Percentiles rank a stretch among this genome's conserved stretches.
phyloP scores from a whole-genome alignment of 2,329 filamentous ascomycete genomes.

The Clarireedia hainanense region DNA sequence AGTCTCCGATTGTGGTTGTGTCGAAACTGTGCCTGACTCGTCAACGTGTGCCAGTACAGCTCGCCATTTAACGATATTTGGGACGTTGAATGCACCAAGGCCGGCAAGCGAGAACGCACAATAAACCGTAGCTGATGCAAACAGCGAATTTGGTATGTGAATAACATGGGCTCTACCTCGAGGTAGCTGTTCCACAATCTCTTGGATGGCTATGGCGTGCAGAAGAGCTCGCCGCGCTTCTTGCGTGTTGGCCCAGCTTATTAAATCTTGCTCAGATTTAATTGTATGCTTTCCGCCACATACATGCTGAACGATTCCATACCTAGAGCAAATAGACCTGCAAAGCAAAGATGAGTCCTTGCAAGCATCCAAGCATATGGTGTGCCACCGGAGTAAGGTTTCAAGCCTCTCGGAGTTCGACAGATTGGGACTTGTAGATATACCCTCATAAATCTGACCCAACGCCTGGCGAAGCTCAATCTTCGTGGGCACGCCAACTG shows the following conservation, averaged over 20 bases:
- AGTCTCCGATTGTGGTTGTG: conserved; percentile 41
- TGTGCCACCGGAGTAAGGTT: conserved; percentile 37
- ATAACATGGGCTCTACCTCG: conserved; percentile 37
- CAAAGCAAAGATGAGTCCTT: conserved; percentile 34
- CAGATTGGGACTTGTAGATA: conserved; percentile 29
- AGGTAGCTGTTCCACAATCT: conserved; percentile 38
- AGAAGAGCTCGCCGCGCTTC: conserved; percentile 35
- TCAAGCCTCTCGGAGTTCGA: conserved; percentile 32
- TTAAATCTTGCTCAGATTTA: conserved; percentile 30
- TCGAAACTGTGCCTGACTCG: conserved; percentile 34
- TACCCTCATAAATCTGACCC: conserved; percentile 33
- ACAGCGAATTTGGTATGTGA: conserved; percentile 37
- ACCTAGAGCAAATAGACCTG: conserved; percentile 32
- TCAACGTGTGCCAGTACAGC: conserved; percentile 30
- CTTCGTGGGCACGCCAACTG: conserved; percentile 34
- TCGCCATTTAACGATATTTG: conserved; percentile 35
- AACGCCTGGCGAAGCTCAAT: conserved; percentile 34
- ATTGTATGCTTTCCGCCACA: conserved; percentile 28
- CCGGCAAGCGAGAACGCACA: conserved; percentile 34
- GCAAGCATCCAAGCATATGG: conserved; percentile 36
- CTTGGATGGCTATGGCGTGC: conserved; percentile 38
- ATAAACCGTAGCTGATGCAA: conserved; percentile 37
- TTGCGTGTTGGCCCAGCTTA: conserved; percentile 32
- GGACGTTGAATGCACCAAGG: conserved; percentile 31
- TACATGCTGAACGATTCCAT: conserved; percentile 34